Evolutionary conservation across 2,329 filamentous ascomycete species (phyloP).

Genomic region (Ophiostoma australiae): DNA sequence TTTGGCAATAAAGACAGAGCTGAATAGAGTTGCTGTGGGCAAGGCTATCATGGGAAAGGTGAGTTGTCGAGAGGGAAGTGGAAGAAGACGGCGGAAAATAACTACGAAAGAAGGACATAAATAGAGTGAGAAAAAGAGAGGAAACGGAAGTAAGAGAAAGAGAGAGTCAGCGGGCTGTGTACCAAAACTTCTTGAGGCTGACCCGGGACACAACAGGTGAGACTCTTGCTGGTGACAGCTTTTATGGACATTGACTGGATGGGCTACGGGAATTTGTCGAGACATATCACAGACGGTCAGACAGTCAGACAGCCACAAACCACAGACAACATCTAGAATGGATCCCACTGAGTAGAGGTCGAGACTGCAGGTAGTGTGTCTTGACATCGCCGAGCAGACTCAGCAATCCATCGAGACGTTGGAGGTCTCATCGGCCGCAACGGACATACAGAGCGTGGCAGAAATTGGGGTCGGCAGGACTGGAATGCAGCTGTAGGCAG

Average conservation of each 20-base stretch:
- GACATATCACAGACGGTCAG: background rate
- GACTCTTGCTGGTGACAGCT: background rate
- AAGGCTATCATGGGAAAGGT: background rate
- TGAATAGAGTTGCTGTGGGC: background rate
- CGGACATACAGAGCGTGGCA: background rate
- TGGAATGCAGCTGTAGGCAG: background rate
- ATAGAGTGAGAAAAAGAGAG: background rate
- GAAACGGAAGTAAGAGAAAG: background rate
- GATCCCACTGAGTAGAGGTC: background rate
- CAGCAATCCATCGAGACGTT: background rate
- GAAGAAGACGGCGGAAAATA: background rate
- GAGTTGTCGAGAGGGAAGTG: background rate
- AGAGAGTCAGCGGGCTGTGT: background rate
- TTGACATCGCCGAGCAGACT: background rate
- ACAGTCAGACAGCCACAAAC: background rate
- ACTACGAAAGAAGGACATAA: background rate
- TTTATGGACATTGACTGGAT: background rate
- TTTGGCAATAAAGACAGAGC: background rate
- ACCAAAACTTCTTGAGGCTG: background rate
- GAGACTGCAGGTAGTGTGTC: background rate
- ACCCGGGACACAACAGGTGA: background rate
- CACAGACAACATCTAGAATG: no score
- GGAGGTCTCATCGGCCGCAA: conserved; percentile 5
- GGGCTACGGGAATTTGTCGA: background rate
- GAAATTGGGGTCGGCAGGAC: background rate